Conservation (phyloP, 1,139 yeast genomes). For the Yamadazyma buinensis region DNA sequence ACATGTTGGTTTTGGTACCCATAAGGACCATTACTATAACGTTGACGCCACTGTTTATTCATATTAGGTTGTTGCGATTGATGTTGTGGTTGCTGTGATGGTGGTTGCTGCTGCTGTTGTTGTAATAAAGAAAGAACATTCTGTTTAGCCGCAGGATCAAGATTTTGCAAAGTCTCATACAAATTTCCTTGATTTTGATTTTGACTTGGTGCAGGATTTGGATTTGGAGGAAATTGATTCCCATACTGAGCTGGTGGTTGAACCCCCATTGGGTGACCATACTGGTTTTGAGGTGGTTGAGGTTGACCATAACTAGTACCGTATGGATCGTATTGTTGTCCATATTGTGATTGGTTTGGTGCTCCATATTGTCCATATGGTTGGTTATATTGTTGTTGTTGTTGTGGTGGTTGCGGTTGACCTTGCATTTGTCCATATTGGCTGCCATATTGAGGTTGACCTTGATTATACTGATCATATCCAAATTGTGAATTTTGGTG, state of each 20-base stretch:
- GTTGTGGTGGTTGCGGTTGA: neutral
- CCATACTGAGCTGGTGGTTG: neutral
- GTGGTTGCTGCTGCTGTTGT: constrained; percentile 14
- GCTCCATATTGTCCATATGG: neutral
- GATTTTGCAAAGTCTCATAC: constrained; percentile 38
- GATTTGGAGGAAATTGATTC: constrained; percentile 13
- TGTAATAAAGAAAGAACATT: constrained; percentile 41
- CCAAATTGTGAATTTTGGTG: neutral
- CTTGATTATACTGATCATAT: neutral
- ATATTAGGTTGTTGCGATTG: neutral
- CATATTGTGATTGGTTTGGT: neutral
- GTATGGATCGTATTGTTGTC: neutral
- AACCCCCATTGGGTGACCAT: neutral
- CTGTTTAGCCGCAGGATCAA: constrained; percentile 52
- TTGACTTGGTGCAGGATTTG: constrained; percentile 10
- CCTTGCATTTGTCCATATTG: constrained; percentile 1
- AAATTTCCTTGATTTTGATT: constrained; percentile 10
- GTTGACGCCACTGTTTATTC: neutral
- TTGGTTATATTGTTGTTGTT: neutral
- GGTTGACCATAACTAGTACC: neutral
- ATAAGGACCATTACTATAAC: constrained; percentile 1
- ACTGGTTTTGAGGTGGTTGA: neutral
- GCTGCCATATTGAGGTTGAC: constrained; percentile 1
- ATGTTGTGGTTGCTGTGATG: constrained; percentile 6
- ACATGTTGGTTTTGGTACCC: too few species aligned